Conservation (phyloP, 495 filamentous ascomycete species). For the Hyaloscypha finlandica region DNA sequence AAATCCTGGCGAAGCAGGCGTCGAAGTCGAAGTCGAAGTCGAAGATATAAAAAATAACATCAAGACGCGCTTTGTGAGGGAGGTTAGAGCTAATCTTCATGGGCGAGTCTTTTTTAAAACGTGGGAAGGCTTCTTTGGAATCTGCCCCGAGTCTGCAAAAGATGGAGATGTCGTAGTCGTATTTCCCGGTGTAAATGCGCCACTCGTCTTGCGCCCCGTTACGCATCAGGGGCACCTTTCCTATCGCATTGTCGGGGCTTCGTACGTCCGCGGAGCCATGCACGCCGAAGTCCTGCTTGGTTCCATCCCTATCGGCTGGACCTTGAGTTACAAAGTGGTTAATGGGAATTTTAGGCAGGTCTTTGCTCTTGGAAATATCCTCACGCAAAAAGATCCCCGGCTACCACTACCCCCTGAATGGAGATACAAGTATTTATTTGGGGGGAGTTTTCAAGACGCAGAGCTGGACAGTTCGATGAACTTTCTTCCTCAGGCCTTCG, state of each 20-base stretch:
- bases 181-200: not conserved
- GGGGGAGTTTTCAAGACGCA: too few species aligned
- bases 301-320: not conserved
- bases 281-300: not conserved
- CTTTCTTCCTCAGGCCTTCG: not conserved
- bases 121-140: conserved; percentile 1
- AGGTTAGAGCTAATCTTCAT: not conserved
- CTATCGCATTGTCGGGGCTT: not conserved
- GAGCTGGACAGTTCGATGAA: not conserved
- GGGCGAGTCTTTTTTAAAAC: conserved; percentile 1
- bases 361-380: not conserved
- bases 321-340: too few species aligned
- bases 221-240: not conserved
- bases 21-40: not conserved
- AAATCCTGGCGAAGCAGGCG: not conserved
- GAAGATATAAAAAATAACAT: not conserved
- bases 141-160: not conserved
- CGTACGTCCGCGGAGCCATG: not conserved
- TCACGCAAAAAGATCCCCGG: conserved; percentile 4
- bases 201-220: not conserved
- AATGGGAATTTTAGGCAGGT: not conserved
- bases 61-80: not conserved
- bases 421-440: not conserved
- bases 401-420: not conserved
- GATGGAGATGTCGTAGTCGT: conserved; percentile 1